Conservation (phyloP, 345 rosid species). For the Kernera saxatilis region DNA sequence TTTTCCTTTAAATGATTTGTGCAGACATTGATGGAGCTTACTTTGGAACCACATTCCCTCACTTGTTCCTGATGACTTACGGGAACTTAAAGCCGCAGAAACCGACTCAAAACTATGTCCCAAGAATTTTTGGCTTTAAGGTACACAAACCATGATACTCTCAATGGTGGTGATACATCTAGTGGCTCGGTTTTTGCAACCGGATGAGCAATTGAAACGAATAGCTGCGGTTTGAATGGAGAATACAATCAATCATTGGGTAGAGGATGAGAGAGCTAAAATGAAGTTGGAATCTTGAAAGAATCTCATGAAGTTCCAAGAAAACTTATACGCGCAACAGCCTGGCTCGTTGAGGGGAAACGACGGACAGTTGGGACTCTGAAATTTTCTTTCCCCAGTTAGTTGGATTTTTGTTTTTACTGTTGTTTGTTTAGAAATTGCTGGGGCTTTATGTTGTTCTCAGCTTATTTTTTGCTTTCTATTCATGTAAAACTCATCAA, state of each 20-base stretch:
- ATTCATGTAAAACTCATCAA: background rate
- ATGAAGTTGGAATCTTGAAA: slow-evolving; percentile 2
- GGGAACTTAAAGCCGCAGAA: slow-evolving; percentile 85
- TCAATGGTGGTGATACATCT: background rate
- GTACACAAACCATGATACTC: slow-evolving; percentile 57
- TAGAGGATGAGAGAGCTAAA: background rate
- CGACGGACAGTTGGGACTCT: background rate
- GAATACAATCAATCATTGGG: background rate
- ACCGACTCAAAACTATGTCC: slow-evolving; percentile 62
- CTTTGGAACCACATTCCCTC: slow-evolving; percentile 93
- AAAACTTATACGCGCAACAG: background rate
- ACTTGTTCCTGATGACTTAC: slow-evolving; percentile 82
- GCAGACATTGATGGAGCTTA: slow-evolving; percentile 97
- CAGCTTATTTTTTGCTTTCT: background rate
- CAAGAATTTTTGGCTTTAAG: slow-evolving; percentile 90
- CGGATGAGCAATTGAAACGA: background rate
- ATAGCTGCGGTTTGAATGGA: background rate
- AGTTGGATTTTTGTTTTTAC: slow-evolving; percentile 8
- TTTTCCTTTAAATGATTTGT: slow-evolving; percentile 32
- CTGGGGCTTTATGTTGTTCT: background rate
- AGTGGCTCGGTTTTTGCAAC: background rate
- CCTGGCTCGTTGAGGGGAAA: background rate
- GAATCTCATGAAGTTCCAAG: background rate
- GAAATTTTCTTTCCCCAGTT: background rate
- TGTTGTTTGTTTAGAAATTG: background rate